Evolutionary conservation across 352 stramenopile genomes (phyloP), one percentile per base, ranked within the genome.

Genomic region (Phytopythium delawarense): DNA sequence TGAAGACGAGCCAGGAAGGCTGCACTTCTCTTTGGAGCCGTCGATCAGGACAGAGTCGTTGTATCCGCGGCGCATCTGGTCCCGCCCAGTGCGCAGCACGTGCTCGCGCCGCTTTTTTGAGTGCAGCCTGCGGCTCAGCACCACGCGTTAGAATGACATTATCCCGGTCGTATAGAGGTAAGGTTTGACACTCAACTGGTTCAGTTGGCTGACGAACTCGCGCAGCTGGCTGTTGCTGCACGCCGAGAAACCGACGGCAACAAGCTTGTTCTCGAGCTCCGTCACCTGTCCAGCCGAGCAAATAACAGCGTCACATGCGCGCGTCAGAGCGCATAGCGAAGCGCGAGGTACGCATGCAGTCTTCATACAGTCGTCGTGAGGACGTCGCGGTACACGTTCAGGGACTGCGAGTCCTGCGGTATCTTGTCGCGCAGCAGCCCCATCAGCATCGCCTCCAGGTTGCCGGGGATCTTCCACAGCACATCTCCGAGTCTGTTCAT

Each of bases 391-490:
- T 88, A 92, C 28, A 62, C 56, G 16, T 79, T 72, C 21, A 90
- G 69, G 5, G 74, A 68, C 4, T 69, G 63, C 34, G 74, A 64
- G 55, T 90, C 81, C 54, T 89, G 81, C 0, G 83, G 83, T 35
- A 92, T 90, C 37, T 81, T 85, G 49, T 88, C 76, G 39, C 89
- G 79, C 4, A 92, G 59, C 30, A 88, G 37, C 35, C 75, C 75
- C 55, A 87, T 76, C 39, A 92, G 65, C 51, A 88, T 76, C 5
- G 76, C 74, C 58, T 92, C 83, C 9, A 92, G 65, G 59, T 88
- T 88, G 7, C 81, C 81, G 21, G 83, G 83, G 44, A 83, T 81
- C 48, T 86, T 92, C 81, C 83, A 92, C 45, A 92, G 62, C 7
- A 85, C 68, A 16, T 78, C 79, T 21, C 70, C 69, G 28, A 88